These are phyloP conservation scores for Paradendryphiella salina DNA, from an alignment of 2,329 filamentous ascomycete genomes.

Conservation along the genomic window DNA sequence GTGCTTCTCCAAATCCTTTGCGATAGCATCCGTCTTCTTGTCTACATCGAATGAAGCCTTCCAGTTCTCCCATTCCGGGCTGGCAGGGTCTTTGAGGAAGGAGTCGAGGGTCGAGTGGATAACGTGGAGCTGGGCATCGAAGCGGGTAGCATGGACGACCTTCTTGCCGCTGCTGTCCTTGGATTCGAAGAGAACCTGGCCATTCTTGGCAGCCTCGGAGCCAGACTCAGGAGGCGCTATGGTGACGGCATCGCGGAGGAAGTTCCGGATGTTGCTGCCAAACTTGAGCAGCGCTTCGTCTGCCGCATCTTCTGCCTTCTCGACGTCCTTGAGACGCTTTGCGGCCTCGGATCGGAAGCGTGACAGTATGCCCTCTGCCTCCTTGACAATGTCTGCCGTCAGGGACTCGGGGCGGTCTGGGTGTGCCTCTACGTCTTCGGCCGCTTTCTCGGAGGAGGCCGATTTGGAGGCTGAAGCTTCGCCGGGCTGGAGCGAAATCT, in stretches of 20 bases:
- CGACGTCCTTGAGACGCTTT: constrained; percentile 83
- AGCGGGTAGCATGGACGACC: constrained; percentile 90
- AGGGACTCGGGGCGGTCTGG: constrained; percentile 51
- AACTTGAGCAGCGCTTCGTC: constrained; percentile 94
- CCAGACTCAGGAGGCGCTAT: constrained; percentile 71
- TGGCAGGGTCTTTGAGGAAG: constrained; percentile 79
- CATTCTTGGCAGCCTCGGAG: constrained; percentile 51
- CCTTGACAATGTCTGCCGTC: constrained; percentile 56
- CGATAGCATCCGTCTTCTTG: constrained; percentile 81
- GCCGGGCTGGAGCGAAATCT: constrained; percentile 61
- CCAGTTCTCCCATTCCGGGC: constrained; percentile 75
- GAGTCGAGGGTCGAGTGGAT: constrained; percentile 82
- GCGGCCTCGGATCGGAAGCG: constrained; percentile 76
- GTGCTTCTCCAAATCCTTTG: constrained; percentile 80
- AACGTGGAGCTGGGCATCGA: constrained; percentile 94
- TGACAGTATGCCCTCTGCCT: constrained; percentile 69
- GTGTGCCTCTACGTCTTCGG: constrained; percentile 34
- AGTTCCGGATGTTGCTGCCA: constrained; percentile 84
- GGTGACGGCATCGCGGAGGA: constrained; percentile 85
- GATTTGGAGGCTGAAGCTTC: constrained; percentile 27
- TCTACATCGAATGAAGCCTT: constrained; percentile 75
- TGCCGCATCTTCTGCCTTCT: constrained; percentile 90
- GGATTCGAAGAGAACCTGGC: constrained; percentile 82
- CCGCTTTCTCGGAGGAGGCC: constrained; percentile 15
- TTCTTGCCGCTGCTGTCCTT: constrained; percentile 88